These are phyloP conservation scores for Acarospora socialis DNA, from an alignment of 2,329 filamentous ascomycete species.

Conservation along the genomic window DNA sequence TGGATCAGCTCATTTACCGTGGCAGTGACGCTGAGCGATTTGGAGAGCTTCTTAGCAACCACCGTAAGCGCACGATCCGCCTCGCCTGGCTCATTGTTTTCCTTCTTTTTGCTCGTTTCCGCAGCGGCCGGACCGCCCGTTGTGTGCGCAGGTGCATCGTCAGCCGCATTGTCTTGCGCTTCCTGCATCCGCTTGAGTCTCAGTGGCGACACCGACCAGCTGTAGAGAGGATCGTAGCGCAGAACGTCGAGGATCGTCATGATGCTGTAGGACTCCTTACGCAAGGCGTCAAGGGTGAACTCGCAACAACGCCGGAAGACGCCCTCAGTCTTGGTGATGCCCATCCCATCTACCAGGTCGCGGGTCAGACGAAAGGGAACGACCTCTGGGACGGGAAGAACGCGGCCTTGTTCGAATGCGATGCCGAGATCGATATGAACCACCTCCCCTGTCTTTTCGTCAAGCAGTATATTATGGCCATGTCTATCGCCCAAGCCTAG, in stretches of 20 bases:
- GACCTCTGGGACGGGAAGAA: conserved; percentile 88
- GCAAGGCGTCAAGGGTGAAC: conserved; percentile 84
- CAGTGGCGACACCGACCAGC: conserved; percentile 72
- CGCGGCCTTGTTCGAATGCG: conserved; percentile 87
- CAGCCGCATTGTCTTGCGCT: conserved; percentile 24
- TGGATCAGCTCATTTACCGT: conserved; percentile 97
- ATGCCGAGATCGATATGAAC: conserved; percentile 96
- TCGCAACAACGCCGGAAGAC: conserved; percentile 97
- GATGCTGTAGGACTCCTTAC: conserved; percentile 92
- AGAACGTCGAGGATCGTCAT: conserved; percentile 97
- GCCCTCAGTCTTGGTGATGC: conserved; percentile 84
- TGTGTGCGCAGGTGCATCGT: conserved; percentile 17
- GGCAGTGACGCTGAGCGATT: conserved; percentile 83
- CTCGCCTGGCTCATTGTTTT: conserved; percentile 52
- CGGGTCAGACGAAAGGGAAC: conserved; percentile 91
- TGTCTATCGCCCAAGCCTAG: conserved; percentile 88
- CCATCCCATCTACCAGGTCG: conserved; percentile 95
- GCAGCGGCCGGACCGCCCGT: conserved; percentile 18
- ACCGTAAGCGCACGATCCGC: conserved; percentile 84
- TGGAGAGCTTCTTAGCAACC: conserved; percentile 89
- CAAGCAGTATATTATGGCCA: conserved; percentile 90
- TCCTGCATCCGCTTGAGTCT: conserved; percentile 54
- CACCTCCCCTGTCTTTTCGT: conserved; percentile 77
- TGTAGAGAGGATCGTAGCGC: conserved; percentile 94
- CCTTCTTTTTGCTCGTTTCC: conserved; percentile 25